Base-by-base conservation (phyloP, 1,139 yeast species). In the Scheffersomyces quercinus region DNA sequence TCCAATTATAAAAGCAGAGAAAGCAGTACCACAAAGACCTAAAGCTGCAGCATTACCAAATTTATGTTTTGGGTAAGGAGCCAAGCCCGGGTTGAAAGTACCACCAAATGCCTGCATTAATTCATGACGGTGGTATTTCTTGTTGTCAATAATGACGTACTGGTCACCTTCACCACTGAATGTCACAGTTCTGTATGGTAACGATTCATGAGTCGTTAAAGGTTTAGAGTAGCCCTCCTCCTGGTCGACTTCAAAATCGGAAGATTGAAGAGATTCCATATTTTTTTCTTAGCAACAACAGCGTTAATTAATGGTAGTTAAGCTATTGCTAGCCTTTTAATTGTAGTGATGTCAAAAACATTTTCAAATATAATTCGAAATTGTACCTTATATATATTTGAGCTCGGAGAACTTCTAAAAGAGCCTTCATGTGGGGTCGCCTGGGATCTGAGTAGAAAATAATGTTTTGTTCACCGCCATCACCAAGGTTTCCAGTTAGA, bases 101-200 rank as follows among this genome's bases (percentile, higher is more conserved):
- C 73, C 72, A 38, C 67, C 73, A 42, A 67, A 67, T 10, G 76
- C 77, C 36, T 52, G 48, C 67, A 66, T 60, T 44, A 71, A 66
- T 49, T 71, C 76, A 36, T 46, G 47, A 26, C 45, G 45, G 42
- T 59, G 58, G 52, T 64, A 70, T 40, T 62, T 66, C 35, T 62
- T 62, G 45, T 64, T 58, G 14, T 71, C 73, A 29, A 71, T 59
- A 11, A 54, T 50, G 34, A 63, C 48, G 43, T 54, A 62, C 37
- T 63, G 65, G 20, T 58, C 55, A 16, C 58, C 63, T 3, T 53
- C 61, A 10, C 67, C 67, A 4, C 30, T 24, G 32, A 29, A 44
- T 5, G 35, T 31, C 11, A 31, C 20, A 14, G 35, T 31, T 31
- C 20, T 31, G 35, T 31, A 31, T 11, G 35, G 35, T n/a, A 31